Conservation (phyloP, 345 rosid species). For the Excoecaria agallocha region DNA sequence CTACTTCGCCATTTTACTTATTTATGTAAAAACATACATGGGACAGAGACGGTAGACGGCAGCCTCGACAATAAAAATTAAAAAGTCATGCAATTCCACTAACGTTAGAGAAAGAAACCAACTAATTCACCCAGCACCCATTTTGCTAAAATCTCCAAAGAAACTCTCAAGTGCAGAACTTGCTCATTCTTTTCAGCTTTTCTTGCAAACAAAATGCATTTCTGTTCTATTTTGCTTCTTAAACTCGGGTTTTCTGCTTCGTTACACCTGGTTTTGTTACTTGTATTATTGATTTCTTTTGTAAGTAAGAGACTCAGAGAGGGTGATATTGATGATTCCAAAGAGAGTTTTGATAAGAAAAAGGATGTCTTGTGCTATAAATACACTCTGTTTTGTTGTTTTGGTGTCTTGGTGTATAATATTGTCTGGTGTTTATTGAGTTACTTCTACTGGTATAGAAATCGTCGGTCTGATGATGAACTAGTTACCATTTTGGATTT, state of each 20-base stretch:
- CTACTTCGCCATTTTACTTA: neutral
- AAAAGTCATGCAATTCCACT: neutral
- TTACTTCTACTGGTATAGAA: too few species aligned
- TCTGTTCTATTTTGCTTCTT: slow-evolving; percentile 31
- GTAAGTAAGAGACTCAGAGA: slow-evolving; percentile 31
- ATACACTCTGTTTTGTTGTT: slow-evolving; percentile 45
- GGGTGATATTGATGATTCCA: slow-evolving; percentile 21
- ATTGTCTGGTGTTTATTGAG: slow-evolving; percentile 35
- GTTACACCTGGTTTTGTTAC: slow-evolving; percentile 1
- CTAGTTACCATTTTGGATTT: slow-evolving; percentile 2
- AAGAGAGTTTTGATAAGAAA: slow-evolving; percentile 9
- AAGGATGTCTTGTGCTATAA: slow-evolving; percentile 30
- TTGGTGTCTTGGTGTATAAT: slow-evolving; percentile 50
- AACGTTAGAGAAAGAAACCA: neutral
- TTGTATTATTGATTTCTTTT: slow-evolving; percentile 34
- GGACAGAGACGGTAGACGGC: neutral
- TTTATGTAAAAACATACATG: neutral
- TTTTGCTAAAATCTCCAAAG: neutral
- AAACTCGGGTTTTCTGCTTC: slow-evolving; percentile 41
- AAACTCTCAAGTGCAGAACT: slow-evolving; percentile 27
- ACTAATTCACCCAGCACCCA: neutral
- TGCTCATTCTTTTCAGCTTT: slow-evolving; percentile 24
- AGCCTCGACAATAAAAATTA: neutral
- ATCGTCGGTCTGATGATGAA: too few species aligned
- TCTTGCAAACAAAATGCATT: slow-evolving; percentile 22